phyloP scores from a whole-genome alignment of 441 rosid genomes.

The Brassica balearica region DNA sequence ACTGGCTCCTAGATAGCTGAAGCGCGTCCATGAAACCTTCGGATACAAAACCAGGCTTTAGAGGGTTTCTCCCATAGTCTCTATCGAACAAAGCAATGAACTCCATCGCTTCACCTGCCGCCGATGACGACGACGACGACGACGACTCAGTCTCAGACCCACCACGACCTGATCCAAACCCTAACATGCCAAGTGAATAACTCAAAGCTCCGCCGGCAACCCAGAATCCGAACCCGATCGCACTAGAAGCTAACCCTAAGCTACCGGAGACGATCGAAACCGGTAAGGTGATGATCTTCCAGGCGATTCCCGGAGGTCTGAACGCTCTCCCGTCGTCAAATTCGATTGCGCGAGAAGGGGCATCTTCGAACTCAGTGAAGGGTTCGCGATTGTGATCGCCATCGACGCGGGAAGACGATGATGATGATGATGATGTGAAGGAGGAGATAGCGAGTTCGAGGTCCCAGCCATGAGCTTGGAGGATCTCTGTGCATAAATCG shows the following conservation, averaged over 20 bases:
- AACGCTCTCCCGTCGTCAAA: conserved; percentile 29
- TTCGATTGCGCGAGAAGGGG: conserved; percentile 38
- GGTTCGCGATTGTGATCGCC: conserved; percentile 19
- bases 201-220: conserved; percentile 91
- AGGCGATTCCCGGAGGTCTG: conserved; percentile 64
- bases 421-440: conserved; percentile 59
- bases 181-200: conserved; percentile 82
- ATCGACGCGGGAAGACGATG: conserved; percentile 35
- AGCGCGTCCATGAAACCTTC: conserved; percentile 97
- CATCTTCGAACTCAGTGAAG: conserved; percentile 28
- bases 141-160: conserved; percentile 33
- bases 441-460: conserved; percentile 95
- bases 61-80: conserved; percentile 58
- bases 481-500: conserved; percentile 93
- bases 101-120: conserved; percentile 72
- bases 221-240: conserved; percentile 92
- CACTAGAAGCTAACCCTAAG: conserved; percentile 81
- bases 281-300: conserved; percentile 87
- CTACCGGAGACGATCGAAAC: conserved; percentile 83
- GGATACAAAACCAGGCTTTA: conserved; percentile 70
- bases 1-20: conserved; percentile 74
- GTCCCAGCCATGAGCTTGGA: conserved; percentile 97
- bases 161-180: conserved; percentile 59
- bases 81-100: conserved; percentile 82
- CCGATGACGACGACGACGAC: conserved; percentile 61